Evolutionary conservation across 441 rosid species (phyloP).

Genomic region (Syzygium malaccense): DNA sequence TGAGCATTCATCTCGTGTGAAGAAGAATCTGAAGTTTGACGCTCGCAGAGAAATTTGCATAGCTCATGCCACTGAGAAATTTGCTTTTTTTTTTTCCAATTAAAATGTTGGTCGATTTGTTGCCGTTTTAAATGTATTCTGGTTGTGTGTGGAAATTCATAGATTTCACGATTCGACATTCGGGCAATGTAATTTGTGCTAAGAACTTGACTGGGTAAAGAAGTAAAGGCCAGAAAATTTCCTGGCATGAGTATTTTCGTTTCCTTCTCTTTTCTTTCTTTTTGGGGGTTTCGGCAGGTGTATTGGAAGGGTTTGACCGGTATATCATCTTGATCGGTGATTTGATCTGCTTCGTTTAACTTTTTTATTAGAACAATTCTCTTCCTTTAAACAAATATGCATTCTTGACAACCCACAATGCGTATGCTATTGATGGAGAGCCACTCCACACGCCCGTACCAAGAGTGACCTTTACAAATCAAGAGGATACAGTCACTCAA

Average conservation of each 20-base stretch:
- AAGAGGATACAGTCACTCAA: slow-evolving; percentile 58
- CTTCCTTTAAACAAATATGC: slow-evolving; percentile 17
- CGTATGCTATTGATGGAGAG: background rate
- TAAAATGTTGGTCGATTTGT: background rate
- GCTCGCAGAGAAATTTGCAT: background rate
- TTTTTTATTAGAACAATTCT: slow-evolving; percentile 1
- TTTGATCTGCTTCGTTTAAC: background rate
- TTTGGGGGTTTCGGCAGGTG: background rate
- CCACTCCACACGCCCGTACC: slow-evolving; percentile 33
- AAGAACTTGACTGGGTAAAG: background rate
- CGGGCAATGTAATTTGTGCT: background rate
- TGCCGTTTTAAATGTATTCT: background rate
- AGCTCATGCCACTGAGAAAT: background rate
- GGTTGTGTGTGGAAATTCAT: background rate
- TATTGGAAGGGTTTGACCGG: background rate
- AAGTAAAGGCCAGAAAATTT: background rate
- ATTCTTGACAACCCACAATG: slow-evolving; percentile 9
- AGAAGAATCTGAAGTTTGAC: background rate
- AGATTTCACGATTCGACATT: background rate
- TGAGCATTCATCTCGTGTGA: background rate
- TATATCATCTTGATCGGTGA: background rate
- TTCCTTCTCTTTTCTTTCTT: background rate
- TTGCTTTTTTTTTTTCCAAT: background rate
- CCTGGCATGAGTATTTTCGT: background rate
- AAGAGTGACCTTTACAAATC: slow-evolving; percentile 53